These are phyloP conservation scores for Biscogniauxia marginata DNA, from an alignment of 2,329 filamentous ascomycete genomes.

Conservation along the genomic window DNA sequence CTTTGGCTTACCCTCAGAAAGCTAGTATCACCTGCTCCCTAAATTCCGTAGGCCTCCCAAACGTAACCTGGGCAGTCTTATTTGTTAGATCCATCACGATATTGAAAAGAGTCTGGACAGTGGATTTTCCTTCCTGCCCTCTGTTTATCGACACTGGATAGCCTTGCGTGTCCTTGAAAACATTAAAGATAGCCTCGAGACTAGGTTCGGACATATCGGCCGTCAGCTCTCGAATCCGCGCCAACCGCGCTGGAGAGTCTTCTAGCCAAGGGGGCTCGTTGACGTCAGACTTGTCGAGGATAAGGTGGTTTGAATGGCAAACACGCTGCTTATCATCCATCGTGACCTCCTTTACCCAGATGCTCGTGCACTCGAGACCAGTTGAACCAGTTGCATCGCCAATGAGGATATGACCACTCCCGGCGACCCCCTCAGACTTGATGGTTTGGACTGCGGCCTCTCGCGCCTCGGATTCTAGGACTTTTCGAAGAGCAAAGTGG, in stretches of 20 bases:
- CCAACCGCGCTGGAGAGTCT: constrained; percentile 29
- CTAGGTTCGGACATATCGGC: constrained; percentile 10
- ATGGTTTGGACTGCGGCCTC: constrained; percentile 45
- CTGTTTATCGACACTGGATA: constrained; percentile 32
- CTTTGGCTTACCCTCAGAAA: too few relatives aligned
- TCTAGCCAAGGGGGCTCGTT: constrained; percentile 32
- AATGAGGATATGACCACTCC: constrained; percentile 50
- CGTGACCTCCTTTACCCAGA: constrained; percentile 26
- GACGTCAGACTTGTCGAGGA: constrained; percentile 29
- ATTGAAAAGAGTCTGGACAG: constrained; percentile 33
- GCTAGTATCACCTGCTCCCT: constrained; percentile 17
- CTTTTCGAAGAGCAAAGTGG: constrained; percentile 58
- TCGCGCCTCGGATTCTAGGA: constrained; percentile 50
- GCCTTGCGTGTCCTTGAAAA: constrained; percentile 30
- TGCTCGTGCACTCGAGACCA: constrained; percentile 45
- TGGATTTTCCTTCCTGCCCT: constrained; percentile 18
- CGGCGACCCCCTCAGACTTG: constrained; percentile 44
- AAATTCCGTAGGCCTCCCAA: constrained; percentile 32
- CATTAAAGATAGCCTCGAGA: constrained; percentile 16
- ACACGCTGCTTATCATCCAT: constrained; percentile 34
- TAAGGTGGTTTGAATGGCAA: constrained; percentile 46
- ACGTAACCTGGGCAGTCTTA: constrained; percentile 27
- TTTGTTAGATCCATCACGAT: constrained; percentile 32
- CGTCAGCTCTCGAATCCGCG: constrained; percentile 27
- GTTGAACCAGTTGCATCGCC: constrained; percentile 42